Conservation (phyloP, 2,329 filamentous ascomycete genomes). For the Colletotrichum sansevieriae region DNA sequence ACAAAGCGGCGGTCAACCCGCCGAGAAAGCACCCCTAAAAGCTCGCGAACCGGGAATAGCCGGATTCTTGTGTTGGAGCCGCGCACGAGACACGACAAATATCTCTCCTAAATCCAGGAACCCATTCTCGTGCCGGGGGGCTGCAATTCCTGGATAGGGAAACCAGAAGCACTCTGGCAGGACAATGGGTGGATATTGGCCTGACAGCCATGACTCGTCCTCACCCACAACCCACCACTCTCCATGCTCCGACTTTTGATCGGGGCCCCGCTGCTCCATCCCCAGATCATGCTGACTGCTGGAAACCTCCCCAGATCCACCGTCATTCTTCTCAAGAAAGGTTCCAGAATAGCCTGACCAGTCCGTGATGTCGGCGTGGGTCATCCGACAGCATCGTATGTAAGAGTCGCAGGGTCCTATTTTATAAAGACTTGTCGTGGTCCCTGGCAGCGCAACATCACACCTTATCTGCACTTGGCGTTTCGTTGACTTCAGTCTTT, state of each 20-base stretch:
- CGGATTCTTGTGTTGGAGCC: conserved; percentile 5
- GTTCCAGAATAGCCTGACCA: conserved; percentile 25
- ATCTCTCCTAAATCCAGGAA: conserved; percentile 8
- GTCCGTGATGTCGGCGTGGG: conserved; percentile 30
- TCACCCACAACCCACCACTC: conserved; percentile 20
- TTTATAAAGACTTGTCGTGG: conserved; percentile 25
- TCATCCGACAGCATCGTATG: conserved; percentile 24
- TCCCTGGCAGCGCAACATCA: conserved; percentile 11
- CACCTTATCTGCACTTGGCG: conserved; percentile 19
- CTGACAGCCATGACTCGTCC: conserved; percentile 19
- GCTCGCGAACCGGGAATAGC: conserved; percentile 11
- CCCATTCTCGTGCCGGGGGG: conserved; percentile 14
- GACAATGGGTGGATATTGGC: conserved; percentile 22
- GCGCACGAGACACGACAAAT: conserved; percentile 9
- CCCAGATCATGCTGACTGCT: conserved; percentile 31
- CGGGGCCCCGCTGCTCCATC: conserved; percentile 18
- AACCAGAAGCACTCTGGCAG: conserved; percentile 26
- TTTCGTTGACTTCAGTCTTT: background rate
- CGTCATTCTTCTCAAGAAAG: conserved; percentile 7
- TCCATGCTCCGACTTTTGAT: conserved; percentile 15
- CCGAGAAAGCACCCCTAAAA: background rate
- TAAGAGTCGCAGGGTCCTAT: conserved; percentile 15
- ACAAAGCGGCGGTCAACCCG: conserved; percentile 1
- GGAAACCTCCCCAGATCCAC: conserved; percentile 28
- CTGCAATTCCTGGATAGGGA: conserved; percentile 24